phyloP scores from a whole-genome alignment of 495 filamentous ascomycete genomes.

The Neurospora sp. region DNA sequence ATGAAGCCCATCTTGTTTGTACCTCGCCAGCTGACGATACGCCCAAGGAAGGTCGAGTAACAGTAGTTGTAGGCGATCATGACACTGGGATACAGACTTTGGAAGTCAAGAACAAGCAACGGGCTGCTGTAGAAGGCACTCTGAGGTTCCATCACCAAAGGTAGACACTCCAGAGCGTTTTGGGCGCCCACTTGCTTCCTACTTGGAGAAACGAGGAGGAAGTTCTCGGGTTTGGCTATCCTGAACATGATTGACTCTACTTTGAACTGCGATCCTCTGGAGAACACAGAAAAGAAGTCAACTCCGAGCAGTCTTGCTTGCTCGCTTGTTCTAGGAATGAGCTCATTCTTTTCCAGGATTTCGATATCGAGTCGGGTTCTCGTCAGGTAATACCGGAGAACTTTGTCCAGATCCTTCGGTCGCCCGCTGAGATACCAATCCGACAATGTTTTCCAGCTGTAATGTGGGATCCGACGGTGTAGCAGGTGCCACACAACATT shows the following conservation, averaged over 20 bases:
- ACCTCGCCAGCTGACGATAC: conserved; percentile 75
- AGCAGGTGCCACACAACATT: conserved; percentile 92
- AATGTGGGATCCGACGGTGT: conserved; percentile 86
- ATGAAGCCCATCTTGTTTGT: conserved; percentile 91
- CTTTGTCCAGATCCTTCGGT: conserved; percentile 58
- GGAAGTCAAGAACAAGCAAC: conserved; percentile 86
- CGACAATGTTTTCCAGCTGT: conserved; percentile 66
- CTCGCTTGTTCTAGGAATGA: conserved; percentile 84
- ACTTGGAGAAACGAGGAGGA: conserved; percentile 80
- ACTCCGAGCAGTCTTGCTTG: conserved; percentile 89
- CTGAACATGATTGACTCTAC: conserved; percentile 98
- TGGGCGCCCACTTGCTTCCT: conserved; percentile 86
- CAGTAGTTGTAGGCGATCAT: conserved; percentile 99
- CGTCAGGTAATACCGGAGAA: conserved; percentile 67
- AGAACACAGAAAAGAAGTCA: conserved; percentile 93
- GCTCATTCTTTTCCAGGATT: conserved; percentile 82
- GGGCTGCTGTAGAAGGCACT: conserved; percentile 90
- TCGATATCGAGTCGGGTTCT: conserved; percentile 78
- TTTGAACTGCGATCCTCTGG: conserved; percentile 92
- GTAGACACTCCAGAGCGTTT: conserved; percentile 90
- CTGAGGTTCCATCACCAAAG: conserved; percentile 95
- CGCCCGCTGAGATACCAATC: conserved; percentile 64
- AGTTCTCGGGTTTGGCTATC: conserved; percentile 95
- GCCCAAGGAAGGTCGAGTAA: conserved; percentile 91
- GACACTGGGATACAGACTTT: conserved; percentile 89